Evolutionary conservation across 768 basidiomycete genomes (phyloP).

Genomic region (Dioszegia hungarica): DNA sequence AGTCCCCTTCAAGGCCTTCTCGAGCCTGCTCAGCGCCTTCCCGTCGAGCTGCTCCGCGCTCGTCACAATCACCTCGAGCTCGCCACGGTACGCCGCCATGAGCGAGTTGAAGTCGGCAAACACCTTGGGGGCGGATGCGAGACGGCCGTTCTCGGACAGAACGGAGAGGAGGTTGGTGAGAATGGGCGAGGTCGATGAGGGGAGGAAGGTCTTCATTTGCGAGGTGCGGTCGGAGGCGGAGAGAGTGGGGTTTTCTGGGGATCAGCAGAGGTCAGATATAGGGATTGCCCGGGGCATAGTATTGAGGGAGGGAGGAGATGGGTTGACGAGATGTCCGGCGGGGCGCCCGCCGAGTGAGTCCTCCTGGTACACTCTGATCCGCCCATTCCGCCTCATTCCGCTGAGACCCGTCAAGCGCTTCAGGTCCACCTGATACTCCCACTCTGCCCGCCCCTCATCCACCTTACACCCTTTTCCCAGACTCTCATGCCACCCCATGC

Average conservation of each 20-base stretch:
- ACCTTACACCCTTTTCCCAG: no score
- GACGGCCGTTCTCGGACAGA: slow-evolving; percentile 86
- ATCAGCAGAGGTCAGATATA: background rate
- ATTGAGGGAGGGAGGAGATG: no score
- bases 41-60: slow-evolving; percentile 70
- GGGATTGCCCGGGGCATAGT: no score
- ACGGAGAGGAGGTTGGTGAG: slow-evolving; percentile 88
- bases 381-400: no score
- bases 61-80: slow-evolving; percentile 86
- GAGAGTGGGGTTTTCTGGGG: slow-evolving; percentile 74
- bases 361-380: no score
- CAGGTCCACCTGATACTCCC: no score
- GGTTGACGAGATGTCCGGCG: no score
- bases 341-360: no score
- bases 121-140: slow-evolving; percentile 75
- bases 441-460: no score
- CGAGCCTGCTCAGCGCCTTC: slow-evolving; percentile 70
- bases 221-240: slow-evolving; percentile 68
- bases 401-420: no score
- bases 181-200: slow-evolving; percentile 55
- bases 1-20: slow-evolving; percentile 77
- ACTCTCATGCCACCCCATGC: no score
- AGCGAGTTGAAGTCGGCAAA: slow-evolving; percentile 89
- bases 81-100: slow-evolving; percentile 82
- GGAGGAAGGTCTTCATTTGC: slow-evolving; percentile 65